These are phyloP conservation scores for Calycina marina DNA, from an alignment of 2,329 filamentous ascomycete genomes.

Conservation along the genomic window DNA sequence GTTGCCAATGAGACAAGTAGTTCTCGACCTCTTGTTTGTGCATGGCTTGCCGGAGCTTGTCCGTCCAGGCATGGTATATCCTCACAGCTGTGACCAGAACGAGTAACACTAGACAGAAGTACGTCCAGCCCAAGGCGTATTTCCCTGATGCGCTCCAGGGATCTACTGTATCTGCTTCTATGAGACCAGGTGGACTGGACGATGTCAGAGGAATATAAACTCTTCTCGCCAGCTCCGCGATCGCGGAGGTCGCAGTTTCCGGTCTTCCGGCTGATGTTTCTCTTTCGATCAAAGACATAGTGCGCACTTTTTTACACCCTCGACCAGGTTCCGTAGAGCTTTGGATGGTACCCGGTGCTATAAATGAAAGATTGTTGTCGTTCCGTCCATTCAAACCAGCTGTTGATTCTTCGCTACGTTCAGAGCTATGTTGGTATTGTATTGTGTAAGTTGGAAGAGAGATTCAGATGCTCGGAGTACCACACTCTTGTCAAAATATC, in stretches of 20 bases:
- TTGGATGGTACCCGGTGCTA: too few relatives aligned
- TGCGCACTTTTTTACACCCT: too few relatives aligned
- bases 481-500: too few relatives aligned
- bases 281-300: too few relatives aligned
- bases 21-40: slow-evolving; percentile 70
- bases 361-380: too few relatives aligned
- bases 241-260: slow-evolving; percentile 15
- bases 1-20: slow-evolving; percentile 40
- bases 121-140: slow-evolving; percentile 78
- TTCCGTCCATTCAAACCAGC: too few relatives aligned
- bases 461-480: too few relatives aligned
- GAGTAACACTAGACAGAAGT: slow-evolving; percentile 65
- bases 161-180: slow-evolving; percentile 52
- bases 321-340: too few relatives aligned
- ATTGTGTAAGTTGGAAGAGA: too few relatives aligned
- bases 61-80: slow-evolving; percentile 80
- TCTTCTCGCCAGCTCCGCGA: slow-evolving; percentile 25
- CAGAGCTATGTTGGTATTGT: too few relatives aligned
- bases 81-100: slow-evolving; percentile 52
- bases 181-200: slow-evolving; percentile 43
- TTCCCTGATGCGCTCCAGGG: slow-evolving; percentile 73
- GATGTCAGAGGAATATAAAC: slow-evolving; percentile 46
- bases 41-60: slow-evolving; percentile 80
- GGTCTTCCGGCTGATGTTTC: too few relatives aligned
- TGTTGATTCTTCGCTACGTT: too few relatives aligned